Evolutionary conservation across 2,329 filamentous ascomycete genomes (phyloP).

Genomic region (Didymella keratinophila): DNA sequence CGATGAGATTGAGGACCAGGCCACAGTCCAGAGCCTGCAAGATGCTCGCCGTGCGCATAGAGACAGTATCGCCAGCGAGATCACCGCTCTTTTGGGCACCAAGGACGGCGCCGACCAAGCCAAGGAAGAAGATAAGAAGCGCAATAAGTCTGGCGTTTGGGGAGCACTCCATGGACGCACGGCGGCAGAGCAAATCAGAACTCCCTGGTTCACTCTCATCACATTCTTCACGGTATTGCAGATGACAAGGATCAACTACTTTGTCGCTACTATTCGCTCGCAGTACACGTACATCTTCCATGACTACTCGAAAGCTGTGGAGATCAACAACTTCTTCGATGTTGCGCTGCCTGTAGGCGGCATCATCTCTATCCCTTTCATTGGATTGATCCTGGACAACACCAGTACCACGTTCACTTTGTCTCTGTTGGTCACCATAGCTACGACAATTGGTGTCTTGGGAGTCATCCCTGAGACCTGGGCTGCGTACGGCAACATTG

Average conservation of each 20-base stretch:
- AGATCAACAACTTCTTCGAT: conserved; percentile 86
- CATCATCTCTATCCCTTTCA: conserved; percentile 84
- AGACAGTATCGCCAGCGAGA: conserved; percentile 71
- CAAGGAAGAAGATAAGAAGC: conserved; percentile 71
- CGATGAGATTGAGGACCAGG: conserved; percentile 59
- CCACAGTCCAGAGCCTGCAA: conserved; percentile 57
- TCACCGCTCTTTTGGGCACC: conserved; percentile 76
- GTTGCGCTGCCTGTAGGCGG: conserved; percentile 84
- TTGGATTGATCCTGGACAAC: conserved; percentile 80
- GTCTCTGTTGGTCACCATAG: conserved; percentile 70
- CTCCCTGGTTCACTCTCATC: conserved; percentile 86
- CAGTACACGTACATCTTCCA: conserved; percentile 82
- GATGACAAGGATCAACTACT: conserved; percentile 87
- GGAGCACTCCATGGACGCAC: conserved; percentile 80
- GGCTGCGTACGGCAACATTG: conserved; percentile 78
- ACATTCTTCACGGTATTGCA: conserved; percentile 75
- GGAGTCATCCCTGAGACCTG: conserved; percentile 75
- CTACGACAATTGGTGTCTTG: conserved; percentile 78
- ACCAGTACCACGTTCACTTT: conserved; percentile 77
- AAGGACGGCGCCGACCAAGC: conserved; percentile 69
- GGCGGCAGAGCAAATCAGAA: conserved; percentile 75
- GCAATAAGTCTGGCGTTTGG: conserved; percentile 80
- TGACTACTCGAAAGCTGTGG: conserved; percentile 66
- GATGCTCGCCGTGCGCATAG: conserved; percentile 66
- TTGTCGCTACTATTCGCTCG: conserved; percentile 83